phyloP scores from a whole-genome alignment of 1,284 basidiomycete genomes.

The Leccinum pallidistipes region DNA sequence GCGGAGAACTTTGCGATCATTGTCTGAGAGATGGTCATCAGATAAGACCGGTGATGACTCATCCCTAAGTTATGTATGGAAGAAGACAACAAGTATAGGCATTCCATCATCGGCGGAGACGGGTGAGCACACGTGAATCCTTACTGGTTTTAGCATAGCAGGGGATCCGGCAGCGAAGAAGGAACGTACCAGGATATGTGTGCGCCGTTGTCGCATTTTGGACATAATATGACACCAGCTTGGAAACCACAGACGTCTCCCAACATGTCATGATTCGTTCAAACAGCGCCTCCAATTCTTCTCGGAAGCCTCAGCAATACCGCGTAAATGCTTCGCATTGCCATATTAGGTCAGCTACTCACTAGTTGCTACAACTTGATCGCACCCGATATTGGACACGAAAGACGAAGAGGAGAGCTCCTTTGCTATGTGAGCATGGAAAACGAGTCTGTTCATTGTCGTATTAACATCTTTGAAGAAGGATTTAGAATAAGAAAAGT shows the following conservation, averaged over 20 bases:
- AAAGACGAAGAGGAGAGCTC: slow-evolving; percentile 45
- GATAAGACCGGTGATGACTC: slow-evolving; percentile 33
- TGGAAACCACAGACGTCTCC: slow-evolving; percentile 44
- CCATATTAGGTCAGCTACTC: slow-evolving; percentile 13
- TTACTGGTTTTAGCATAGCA: slow-evolving; percentile 20
- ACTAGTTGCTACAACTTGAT: slow-evolving; percentile 41
- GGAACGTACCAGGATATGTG: slow-evolving; percentile 13
- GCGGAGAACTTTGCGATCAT: slow-evolving; percentile 39
- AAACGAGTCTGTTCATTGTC: slow-evolving; percentile 36
- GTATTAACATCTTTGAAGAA: slow-evolving; percentile 21
- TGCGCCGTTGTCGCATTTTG: slow-evolving; percentile 11
- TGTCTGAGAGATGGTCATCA: slow-evolving; percentile 33
- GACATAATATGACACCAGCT: slow-evolving; percentile 32
- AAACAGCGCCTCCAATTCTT: slow-evolving; percentile 40
- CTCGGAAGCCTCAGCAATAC: slow-evolving; percentile 37
- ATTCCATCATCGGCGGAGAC: slow-evolving; percentile 53
- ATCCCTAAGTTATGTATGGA: slow-evolving; percentile 55
- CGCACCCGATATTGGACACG: slow-evolving; percentile 44
- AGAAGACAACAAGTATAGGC: slow-evolving; percentile 53
- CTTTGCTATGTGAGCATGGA: slow-evolving; percentile 44
- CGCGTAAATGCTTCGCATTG: slow-evolving; percentile 3
- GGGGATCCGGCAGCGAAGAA: slow-evolving; percentile 1
- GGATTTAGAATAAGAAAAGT: slow-evolving; percentile 6
- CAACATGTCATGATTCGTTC: slow-evolving; percentile 48
- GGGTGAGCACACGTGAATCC: slow-evolving; percentile 38